Base-by-base conservation (phyloP, 208 protist species). In the Wallacemonas sp. region DNA sequence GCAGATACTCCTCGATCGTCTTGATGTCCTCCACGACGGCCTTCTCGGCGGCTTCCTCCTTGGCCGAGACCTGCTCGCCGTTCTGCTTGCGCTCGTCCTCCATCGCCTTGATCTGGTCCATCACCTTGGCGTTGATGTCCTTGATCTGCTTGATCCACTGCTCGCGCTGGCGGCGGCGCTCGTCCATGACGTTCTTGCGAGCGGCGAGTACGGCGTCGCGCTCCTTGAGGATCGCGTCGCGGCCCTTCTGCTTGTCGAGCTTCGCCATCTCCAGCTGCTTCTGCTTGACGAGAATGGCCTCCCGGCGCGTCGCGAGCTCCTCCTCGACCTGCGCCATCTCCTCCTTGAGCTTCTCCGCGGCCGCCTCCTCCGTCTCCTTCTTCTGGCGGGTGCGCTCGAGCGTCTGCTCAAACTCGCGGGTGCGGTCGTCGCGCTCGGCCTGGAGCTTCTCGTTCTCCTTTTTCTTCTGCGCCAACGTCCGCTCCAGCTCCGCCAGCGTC, bases 71-170 rank as follows among this genome's bases (percentile, higher is more conserved):
- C 14, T 74, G 36, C 62, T 93, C 86, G 26, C 85, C 80, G 36
- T 89, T 86, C 65, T 86, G 72, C 68, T 82, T 89, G 63, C 87
- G 80, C 65, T 92, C 86, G 57, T 93, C 81, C 11, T 72, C 74
- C 23, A 97, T 75, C 1, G 81, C 48, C 41, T 72, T 65, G 32
- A 97, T 67, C 61, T 94, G 83, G 41, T 88, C 78, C 31, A 93
- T 77, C 22, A 94, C 86, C 76, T 92, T 93, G 45, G 86, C 76
- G 74, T 94, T 95, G 57, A 93, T 89, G 23, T 94, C 89, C 61
- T 86, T 85, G 46, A 97, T 97, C 72, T 95, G 87, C 65, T 84
- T 73, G 36, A 97, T 88, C 90, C 92, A 97, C 79, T 95, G 87
- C 66, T 92, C 73, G 4, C 92, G 83, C 67, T 97, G 89, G 57